phyloP scores from a whole-genome alignment of 805 yeast species.

The Pichia exigua region DNA sequence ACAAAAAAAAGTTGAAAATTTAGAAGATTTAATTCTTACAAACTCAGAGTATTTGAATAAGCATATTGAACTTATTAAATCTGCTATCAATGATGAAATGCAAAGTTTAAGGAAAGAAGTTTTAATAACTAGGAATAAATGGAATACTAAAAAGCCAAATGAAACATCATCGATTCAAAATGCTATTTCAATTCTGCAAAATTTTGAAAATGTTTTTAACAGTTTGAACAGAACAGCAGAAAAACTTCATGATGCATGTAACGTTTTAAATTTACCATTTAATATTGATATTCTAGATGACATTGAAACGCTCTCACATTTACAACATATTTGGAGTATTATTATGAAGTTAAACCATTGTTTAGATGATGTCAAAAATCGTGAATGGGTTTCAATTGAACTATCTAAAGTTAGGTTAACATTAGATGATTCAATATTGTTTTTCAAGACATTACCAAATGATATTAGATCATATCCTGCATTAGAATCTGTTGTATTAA shows the following conservation, averaged over 20 bases:
- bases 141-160: constrained; percentile 31
- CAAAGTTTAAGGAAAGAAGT: neutral
- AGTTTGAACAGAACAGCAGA: constrained; percentile 11
- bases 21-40: neutral
- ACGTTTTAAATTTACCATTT: constrained; percentile 23
- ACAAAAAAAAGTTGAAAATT: neutral
- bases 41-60: constrained; percentile 1
- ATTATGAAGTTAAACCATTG: constrained; percentile 44
- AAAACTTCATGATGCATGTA: constrained; percentile 28
- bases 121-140: neutral
- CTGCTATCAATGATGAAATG: constrained; percentile 5
- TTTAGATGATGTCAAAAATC: constrained; percentile 34
- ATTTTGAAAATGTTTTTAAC: constrained; percentile 17
- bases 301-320: constrained; percentile 44
- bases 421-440: constrained; percentile 43
- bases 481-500: constrained; percentile 47
- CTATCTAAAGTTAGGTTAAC: constrained; percentile 37
- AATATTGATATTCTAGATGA: constrained; percentile 22
- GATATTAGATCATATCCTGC: constrained; percentile 62
- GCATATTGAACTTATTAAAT: constrained; percentile 2
- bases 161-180: constrained; percentile 33
- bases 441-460: constrained; percentile 45
- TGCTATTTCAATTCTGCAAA: constrained; percentile 35
- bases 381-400: constrained; percentile 43
- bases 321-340: constrained; percentile 56